Evolutionary conservation across 2,329 filamentous ascomycete species (phyloP), one percentile per base, ranked within the genome.

Genomic region (Talaromyces sp.): DNA sequence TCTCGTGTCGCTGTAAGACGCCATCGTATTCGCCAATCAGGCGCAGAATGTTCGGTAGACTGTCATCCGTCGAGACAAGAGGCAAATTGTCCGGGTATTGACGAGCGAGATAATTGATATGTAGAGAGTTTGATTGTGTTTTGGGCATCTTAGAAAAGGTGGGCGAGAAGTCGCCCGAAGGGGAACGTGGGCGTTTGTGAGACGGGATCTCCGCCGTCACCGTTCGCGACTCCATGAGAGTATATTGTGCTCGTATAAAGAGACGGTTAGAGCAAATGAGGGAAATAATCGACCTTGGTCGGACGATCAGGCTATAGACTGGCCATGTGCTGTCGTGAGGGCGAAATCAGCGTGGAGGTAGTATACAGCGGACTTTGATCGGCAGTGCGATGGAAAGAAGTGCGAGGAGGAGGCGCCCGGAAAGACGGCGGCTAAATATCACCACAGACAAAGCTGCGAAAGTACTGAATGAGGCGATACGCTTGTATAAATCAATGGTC

Each of bases 1-100:
- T 94, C 79, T 97, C 92, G 75, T 94, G 91, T 63, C 91, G 87
- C 72, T 91, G 90, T 61, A 96, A 82, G 16, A 95, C 91, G 68
- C 88, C 92, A 84, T 93, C 91, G 77, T 96, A 96, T 70, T 93
- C 89, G 73, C 85, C 85, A 66, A 96, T 86, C 67, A 93, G 83
- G 47, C 85, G 82, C 56, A 95, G 78, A 63, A 95, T 87, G 70
- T 90, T 88, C 13, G 87, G 85, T 72, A 96, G 90, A 11, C 86
- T 89, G 72, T 93, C 91, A 63, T 88, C 84, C 68, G 83, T 82
- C 65, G 82, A 85, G 67, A 88, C 83, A 22, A 89, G 81, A 39
- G 87, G 86, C 31, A 89, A 80, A 71, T 87, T 86, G 45, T 87
- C 83, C 41, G 83, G 80, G 70, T 85, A 84, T 67, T 88, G 86